Evolutionary conservation across 192 early-diverging fungal genomes (phyloP).

Genomic region (Diversispora eburnea): DNA sequence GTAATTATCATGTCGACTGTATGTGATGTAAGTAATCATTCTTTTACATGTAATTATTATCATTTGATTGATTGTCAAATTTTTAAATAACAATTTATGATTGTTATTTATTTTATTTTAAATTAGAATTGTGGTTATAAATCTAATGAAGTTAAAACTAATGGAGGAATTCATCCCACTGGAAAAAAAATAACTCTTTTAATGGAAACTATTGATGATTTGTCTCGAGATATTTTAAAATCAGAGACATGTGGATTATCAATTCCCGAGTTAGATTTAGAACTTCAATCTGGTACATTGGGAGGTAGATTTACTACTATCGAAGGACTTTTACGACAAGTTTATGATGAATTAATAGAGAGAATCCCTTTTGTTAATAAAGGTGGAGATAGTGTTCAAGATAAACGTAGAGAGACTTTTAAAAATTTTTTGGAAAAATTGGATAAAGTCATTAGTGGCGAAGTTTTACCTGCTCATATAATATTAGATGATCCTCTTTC

Average conservation of each 20-base stretch:
- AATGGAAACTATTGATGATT: slow-evolving; percentile 80
- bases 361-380: slow-evolving; percentile 66
- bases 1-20: slow-evolving; percentile 93
- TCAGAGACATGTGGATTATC: slow-evolving; percentile 88
- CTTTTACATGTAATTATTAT: not conserved
- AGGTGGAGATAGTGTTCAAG: slow-evolving; percentile 67
- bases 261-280: slow-evolving; percentile 87
- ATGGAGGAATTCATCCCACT: slow-evolving; percentile 74
- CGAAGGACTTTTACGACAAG: slow-evolving; percentile 86
- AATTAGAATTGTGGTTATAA: slow-evolving; percentile 76
- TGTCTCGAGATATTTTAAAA: slow-evolving; percentile 91
- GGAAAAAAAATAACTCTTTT: slow-evolving; percentile 81
- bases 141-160: slow-evolving; percentile 94
- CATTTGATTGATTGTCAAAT: too few species aligned
- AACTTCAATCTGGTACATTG: slow-evolving; percentile 82
- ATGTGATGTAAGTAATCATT: slow-evolving; percentile 57
- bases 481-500: slow-evolving; percentile 88
- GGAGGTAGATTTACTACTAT: slow-evolving; percentile 95
- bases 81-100: not conserved
- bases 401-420: slow-evolving; percentile 56
- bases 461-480: slow-evolving; percentile 46
- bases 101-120: not conserved
- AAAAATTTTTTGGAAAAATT: slow-evolving; percentile 66
- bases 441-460: slow-evolving; percentile 59
- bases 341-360: slow-evolving; percentile 76